Evolutionary conservation across 2,329 filamentous ascomycete species (phyloP).

Genomic region (Diaporthe sp.): DNA sequence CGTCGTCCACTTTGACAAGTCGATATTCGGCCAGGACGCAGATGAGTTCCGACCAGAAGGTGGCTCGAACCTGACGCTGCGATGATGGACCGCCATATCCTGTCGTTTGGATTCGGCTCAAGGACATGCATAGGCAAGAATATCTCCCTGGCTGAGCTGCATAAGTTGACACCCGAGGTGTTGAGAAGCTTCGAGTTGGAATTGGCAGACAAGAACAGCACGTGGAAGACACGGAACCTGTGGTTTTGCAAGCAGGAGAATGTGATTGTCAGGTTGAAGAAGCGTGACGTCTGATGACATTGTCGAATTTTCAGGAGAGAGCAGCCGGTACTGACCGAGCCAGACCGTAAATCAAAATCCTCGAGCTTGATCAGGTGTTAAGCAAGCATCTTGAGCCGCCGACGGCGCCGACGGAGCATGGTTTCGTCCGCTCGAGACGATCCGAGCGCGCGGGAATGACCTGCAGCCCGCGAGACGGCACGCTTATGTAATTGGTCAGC

Average conservation of each 20-base stretch:
- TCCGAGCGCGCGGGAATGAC: not conserved
- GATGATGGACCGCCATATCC: constrained; percentile 42
- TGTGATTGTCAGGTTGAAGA: constrained; percentile 11
- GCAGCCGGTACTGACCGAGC: not conserved
- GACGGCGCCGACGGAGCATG: constrained; percentile 21
- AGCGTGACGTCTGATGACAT: not conserved
- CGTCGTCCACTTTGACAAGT: constrained; percentile 45
- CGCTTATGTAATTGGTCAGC: constrained; percentile 38
- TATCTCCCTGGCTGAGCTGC: constrained; percentile 42
- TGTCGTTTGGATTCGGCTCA: constrained; percentile 64
- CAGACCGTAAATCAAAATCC: too few species aligned
- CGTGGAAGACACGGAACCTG: constrained; percentile 41
- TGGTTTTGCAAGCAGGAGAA: constrained; percentile 43
- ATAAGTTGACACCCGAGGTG: constrained; percentile 44
- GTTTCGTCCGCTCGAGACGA: constrained; percentile 12
- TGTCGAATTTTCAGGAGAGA: not conserved
- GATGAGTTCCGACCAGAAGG: constrained; percentile 39
- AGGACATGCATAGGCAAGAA: constrained; percentile 61
- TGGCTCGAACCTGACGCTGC: constrained; percentile 40
- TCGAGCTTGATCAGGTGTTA: not conserved
- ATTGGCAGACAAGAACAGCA: constrained; percentile 37
- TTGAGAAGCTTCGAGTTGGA: constrained; percentile 41
- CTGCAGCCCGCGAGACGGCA: constrained; percentile 25
- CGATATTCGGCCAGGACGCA: constrained; percentile 40
- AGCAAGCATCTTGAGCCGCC: not conserved